Base-by-base conservation (phyloP, 345 rosid genomes). In the Hypericum androsaemum region DNA sequence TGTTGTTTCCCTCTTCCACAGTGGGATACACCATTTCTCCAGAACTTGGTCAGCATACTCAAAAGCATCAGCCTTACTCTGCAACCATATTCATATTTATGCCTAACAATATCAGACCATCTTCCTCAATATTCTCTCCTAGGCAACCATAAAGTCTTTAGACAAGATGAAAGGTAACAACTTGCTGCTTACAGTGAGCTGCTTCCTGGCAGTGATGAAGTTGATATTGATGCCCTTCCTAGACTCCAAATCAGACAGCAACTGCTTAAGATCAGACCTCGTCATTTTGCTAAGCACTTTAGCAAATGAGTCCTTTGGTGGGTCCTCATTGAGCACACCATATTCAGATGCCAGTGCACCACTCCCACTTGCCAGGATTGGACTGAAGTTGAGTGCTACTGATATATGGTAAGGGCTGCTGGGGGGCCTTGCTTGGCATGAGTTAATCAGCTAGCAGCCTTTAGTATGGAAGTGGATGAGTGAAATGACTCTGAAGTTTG, bases 31-130 rank as follows among this genome's bases (percentile, higher is more conserved):
- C 96, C 96, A 92, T 48, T 67, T 71, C 73, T 92, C 98, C 62
- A 92, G 66, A 41, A 92, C 89, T 74, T 88, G 95, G 65, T 92
- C 98, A 58, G 96, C 96, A 64, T 80, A 88, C 83, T 92, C 96
- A 53, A 88, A 92, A 17, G 98, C 98, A 83, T 92, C 98, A 60
- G 98, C 96, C 73, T 92, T 92, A 74, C 94, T 92, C 98, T 90
- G 77, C 75, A 67, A 22, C 59, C 55, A 55, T 22, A 22, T 22
- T 22, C 32, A 22, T 22, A 22, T 22, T 22, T 22, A n/a, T n/a
- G n/a, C n/a, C n/a, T n/a, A n/a, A n/a, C n/a, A n/a, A n/a, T n/a
- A 22, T 22, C 32, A 22, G 32, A 22, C 32, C 32, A 22, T 1
- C 32, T 22, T 22, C 32, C 32, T 22, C 32, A 22, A 22, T 22